Percentiles rank a stretch among this genome's conserved stretches.
Evolutionary conservation across 140 eudicot species (phyloP).

Genomic region (Anethum foeniculum): DNA sequence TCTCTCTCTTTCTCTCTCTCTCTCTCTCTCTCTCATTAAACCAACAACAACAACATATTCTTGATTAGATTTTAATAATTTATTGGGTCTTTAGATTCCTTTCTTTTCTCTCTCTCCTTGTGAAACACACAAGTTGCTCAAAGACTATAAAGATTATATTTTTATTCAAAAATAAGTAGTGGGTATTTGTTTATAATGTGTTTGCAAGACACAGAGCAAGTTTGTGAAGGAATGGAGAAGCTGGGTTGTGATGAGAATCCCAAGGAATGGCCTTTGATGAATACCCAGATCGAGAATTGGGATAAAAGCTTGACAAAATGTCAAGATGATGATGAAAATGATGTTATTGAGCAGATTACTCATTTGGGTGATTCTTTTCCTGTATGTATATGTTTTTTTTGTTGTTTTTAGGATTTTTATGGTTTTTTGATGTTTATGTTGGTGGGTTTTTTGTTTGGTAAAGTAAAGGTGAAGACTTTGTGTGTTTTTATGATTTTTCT

Average conservation of each 20-base stretch:
- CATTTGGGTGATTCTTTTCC: constrained; percentile 21
- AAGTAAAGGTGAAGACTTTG: background rate
- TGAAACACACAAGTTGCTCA: constrained; percentile 10
- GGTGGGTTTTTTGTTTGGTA: background rate
- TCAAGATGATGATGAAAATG: background rate
- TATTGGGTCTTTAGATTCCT: background rate
- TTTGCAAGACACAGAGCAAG: constrained; percentile 64
- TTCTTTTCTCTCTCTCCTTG: constrained; percentile 7
- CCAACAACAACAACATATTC: background rate
- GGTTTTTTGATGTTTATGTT: background rate
- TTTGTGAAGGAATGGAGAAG: constrained; percentile 49
- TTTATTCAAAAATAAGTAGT: background rate
- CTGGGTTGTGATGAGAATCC: constrained; percentile 27
- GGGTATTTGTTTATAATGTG: constrained; percentile 37
- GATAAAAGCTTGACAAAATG: constrained; percentile 12
- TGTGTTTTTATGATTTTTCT: background rate
- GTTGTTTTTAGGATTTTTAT: background rate
- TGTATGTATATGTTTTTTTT: constrained; percentile 14
- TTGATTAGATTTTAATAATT: background rate
- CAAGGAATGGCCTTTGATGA: constrained; percentile 10
- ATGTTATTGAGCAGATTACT: constrained; percentile 1
- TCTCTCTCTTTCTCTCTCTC: too few relatives aligned
- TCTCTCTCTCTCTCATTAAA: background rate
- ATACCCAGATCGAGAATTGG: constrained; percentile 29
- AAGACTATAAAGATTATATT: background rate